Base-by-base conservation (phyloP, 495 filamentous ascomycete genomes). In the Aspergillus taichungensis region DNA sequence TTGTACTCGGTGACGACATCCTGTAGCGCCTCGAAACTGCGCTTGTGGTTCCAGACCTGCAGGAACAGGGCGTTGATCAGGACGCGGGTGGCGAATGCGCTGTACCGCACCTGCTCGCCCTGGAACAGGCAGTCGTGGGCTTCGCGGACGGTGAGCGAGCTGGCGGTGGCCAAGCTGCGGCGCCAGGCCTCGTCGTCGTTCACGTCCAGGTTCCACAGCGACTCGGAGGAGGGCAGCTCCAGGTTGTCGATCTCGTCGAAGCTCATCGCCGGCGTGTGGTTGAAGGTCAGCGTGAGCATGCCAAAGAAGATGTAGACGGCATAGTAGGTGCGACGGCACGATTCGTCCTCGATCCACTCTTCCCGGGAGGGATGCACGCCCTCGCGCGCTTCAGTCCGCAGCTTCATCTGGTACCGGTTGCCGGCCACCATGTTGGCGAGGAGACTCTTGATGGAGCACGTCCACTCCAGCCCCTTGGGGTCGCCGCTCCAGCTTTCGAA, bases 291-390 rank as follows among this genome's bases (percentile, higher is more conserved):
- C 6, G 92, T 98, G 49, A 98, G 70, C 60, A 97, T 77, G 46
- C 92, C 92, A 57, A 97, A 97, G 79, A 97, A 98, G 68, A 98
- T 90, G 67, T 97, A 97, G 44, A 97, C 91, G n/a, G 92, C 92
- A 54, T 89, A 98, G 70, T 97, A 98, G 2, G 92, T 97, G 37
- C 92, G 87, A 43, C 90, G 80, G 71, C 94, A 95, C 13, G 89
- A 88, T 60, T 98, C 92, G 58, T 98, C 92, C 58, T 92, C 88
- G 46, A 97, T 82, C 92, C 92, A 98, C 59, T 97, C 87, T 42
- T 88, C 81, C 32, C 90, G 84, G 37, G 76, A 86, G 7, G 88
- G 85, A 47, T 73, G 74, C 27, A 74, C 73, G 39, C 82, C 85
- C 54, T 88, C 87, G 53, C 94, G 87, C 47, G 83, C 85, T 55